A percentile compares a stretch with the other conserved stretches of the same genome.
phyloP scores from a whole-genome alignment of 2,329 filamentous ascomycete genomes.

The Aspergillus bombycis region DNA sequence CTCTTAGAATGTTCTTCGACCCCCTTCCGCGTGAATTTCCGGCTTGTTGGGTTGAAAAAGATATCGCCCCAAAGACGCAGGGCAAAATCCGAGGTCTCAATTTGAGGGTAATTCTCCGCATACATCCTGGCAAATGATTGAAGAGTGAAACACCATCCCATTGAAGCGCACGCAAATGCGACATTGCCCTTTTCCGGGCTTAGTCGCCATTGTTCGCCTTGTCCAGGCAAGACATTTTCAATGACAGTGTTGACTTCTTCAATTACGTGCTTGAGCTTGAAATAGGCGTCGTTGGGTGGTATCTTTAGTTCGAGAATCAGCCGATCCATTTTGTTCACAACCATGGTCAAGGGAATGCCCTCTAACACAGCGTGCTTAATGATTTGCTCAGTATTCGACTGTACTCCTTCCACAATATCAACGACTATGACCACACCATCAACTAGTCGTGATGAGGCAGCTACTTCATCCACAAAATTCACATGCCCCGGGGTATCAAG shows the following conservation, averaged over 20 bases:
- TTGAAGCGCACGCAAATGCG: conserved; percentile 88
- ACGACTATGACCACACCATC: conserved; percentile 93
- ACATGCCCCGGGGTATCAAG: conserved; percentile 97
- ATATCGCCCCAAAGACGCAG: conserved; percentile 92
- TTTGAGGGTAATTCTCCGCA: conserved; percentile 78
- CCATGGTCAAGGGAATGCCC: conserved; percentile 82
- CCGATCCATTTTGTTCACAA: conserved; percentile 97
- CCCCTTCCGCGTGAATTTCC: conserved; percentile 87
- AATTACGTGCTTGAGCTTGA: conserved; percentile 98
- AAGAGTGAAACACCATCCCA: conserved; percentile 97
- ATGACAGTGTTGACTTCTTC: conserved; percentile 98
- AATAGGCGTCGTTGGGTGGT: conserved; percentile 93
- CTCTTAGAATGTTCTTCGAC: conserved; percentile 78
- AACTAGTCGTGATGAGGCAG: conserved; percentile 79
- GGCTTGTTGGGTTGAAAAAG: conserved; percentile 88
- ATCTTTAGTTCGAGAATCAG: conserved; percentile 92
- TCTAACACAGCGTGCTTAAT: conserved; percentile 94
- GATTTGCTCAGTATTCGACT: conserved; percentile 94
- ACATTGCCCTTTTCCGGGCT: conserved; percentile 98
- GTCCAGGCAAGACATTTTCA: conserved; percentile 80
- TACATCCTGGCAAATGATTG: conserved; percentile 97
- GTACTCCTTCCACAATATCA: conserved; percentile 98
- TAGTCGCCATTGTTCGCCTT: conserved; percentile 76
- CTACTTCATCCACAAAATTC: conserved; percentile 97
- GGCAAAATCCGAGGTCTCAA: conserved; percentile 82